Evolutionary conservation across 371 early-diverging fungal genomes (phyloP).

Genomic region (Mycotypha africana): DNA sequence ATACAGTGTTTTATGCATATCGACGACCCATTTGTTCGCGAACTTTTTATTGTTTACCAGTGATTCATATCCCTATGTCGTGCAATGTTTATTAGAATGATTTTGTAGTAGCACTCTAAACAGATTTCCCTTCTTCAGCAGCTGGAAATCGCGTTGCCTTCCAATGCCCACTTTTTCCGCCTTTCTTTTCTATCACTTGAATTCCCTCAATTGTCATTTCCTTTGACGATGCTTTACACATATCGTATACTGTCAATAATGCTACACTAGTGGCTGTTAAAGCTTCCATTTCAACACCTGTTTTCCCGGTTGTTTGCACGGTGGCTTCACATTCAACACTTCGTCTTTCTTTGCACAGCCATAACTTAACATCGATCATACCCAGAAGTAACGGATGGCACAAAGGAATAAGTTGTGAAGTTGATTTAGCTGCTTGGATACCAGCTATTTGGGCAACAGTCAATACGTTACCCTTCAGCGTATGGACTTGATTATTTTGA

Average conservation of each 20-base stretch:
- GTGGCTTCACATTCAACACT: constrained; percentile 50
- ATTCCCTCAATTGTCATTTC: constrained; percentile 54
- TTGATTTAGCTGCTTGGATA: constrained; percentile 87
- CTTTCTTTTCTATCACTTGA: constrained; percentile 70
- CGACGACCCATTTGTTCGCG: neutral
- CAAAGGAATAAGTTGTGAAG: constrained; percentile 78
- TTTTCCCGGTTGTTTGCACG: constrained; percentile 76
- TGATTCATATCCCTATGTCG: too few relatives aligned
- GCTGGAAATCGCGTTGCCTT: too few relatives aligned
- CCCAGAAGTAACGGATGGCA: constrained; percentile 85
- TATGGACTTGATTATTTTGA: constrained; percentile 37
- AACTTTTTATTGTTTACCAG: neutral
- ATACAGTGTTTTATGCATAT: too few relatives aligned
- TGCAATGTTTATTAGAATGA: too few relatives aligned
- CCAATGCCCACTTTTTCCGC: constrained; percentile 71
- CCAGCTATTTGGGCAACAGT: constrained; percentile 88
- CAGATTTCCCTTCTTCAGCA: too few relatives aligned
- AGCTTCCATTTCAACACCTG: constrained; percentile 95
- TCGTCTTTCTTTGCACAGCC: constrained; percentile 29
- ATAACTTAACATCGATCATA: constrained; percentile 61
- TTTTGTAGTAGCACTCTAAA: too few relatives aligned
- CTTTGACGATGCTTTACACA: constrained; percentile 67
- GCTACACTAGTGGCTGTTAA: constrained; percentile 77
- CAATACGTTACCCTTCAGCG: constrained; percentile 80
- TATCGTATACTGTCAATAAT: constrained; percentile 75